Conservation (phyloP, 192 early-diverging fungal genomes). For the Chytriomyces sp. region DNA sequence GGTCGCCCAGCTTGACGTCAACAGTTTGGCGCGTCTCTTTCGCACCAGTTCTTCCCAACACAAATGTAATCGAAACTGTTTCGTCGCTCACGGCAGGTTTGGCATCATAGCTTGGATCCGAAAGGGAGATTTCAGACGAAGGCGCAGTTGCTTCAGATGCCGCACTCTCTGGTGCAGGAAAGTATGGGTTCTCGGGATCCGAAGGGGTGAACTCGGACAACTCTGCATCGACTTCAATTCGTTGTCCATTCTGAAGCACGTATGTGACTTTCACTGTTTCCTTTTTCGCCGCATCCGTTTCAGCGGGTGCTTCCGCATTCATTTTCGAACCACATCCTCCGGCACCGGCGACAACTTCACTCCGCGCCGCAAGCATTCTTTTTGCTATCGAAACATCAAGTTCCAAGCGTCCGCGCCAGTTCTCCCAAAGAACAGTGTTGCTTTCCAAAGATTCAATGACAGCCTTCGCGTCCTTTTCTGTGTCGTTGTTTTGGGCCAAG, state of each 20-base stretch:
- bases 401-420: slow-evolving; percentile 62
- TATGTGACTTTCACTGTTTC: slow-evolving; percentile 46
- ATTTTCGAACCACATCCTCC: background rate
- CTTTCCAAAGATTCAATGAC: slow-evolving; percentile 49
- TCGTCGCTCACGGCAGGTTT: background rate
- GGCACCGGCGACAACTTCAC: background rate
- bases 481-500: slow-evolving; percentile 18
- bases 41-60: slow-evolving; percentile 15
- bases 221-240: slow-evolving; percentile 52
- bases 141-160: background rate
- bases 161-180: background rate
- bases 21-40: slow-evolving; percentile 10
- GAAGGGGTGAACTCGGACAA: slow-evolving; percentile 39
- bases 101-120: background rate
- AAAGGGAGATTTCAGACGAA: background rate
- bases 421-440: slow-evolving; percentile 48
- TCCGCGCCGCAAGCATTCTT: slow-evolving; percentile 2
- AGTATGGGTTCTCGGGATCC: slow-evolving; percentile 28
- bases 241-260: slow-evolving; percentile 46
- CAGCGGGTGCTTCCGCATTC: background rate
- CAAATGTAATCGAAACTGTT: slow-evolving; percentile 13
- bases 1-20: slow-evolving; percentile 41
- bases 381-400: slow-evolving; percentile 21
- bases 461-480: slow-evolving; percentile 39
- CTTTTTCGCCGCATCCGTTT: background rate